Percentiles rank a stretch among this genome's conserved stretches.
These are phyloP conservation scores for Botrytis pseudocinerea DNA, from an alignment of 2,329 filamentous ascomycete genomes.

Conservation along the genomic window DNA sequence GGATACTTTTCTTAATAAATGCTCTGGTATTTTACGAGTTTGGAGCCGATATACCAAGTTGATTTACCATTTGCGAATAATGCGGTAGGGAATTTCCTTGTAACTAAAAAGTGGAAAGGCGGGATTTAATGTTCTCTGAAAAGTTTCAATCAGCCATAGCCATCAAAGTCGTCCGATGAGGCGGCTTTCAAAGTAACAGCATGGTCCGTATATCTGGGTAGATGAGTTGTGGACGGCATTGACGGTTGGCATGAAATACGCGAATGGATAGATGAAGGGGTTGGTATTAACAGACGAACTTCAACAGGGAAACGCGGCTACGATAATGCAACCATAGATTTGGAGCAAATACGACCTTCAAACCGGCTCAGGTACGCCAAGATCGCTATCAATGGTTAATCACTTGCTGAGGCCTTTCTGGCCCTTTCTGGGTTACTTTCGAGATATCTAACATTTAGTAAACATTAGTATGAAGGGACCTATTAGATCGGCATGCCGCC, in stretches of 20 bases:
- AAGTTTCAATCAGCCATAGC: neutral
- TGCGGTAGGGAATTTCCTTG: conserved; percentile 20
- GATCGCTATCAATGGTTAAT: neutral
- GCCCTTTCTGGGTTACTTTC: neutral
- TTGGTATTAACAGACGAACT: conserved; percentile 8
- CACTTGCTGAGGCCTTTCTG: neutral
- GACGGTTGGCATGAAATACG: conserved; percentile 1
- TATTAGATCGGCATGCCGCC: neutral
- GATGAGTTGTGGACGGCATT: conserved; percentile 3
- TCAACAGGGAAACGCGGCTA: conserved; percentile 11
- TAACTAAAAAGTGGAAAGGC: conserved; percentile 1
- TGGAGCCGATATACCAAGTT: conserved; percentile 5
- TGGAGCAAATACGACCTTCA: neutral
- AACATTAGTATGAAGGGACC: neutral
- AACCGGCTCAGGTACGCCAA: neutral
- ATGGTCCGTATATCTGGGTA: neutral
- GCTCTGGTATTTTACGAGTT: neutral
- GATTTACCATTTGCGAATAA: neutral
- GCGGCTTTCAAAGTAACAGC: neutral
- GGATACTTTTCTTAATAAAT: conserved; percentile 18
- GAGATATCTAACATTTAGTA: neutral
- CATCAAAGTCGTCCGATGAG: conserved; percentile 20
- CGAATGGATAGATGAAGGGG: conserved; percentile 17
- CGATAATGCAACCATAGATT: neutral
- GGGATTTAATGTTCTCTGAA: conserved; percentile 3